phyloP scores from a whole-genome alignment of 805 yeast species.

The Jamesozyma gamospora region DNA sequence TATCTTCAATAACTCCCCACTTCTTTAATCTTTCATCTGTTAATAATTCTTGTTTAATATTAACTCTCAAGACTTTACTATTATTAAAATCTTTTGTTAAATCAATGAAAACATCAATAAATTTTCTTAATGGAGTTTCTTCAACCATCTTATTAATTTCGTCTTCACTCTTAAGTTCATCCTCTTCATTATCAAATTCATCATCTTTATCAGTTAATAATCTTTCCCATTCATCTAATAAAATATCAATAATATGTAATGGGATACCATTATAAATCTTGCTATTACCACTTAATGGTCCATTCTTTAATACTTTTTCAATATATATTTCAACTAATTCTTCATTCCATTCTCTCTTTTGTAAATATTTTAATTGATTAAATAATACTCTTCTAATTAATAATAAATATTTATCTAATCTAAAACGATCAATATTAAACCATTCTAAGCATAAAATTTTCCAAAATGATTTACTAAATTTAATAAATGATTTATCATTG shows the following conservation, averaged over 20 bases:
- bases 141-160: constrained; percentile 27
- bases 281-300: constrained; percentile 48
- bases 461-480: constrained; percentile 74
- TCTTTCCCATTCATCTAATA: constrained; percentile 72
- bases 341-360: constrained; percentile 44
- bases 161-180: constrained; percentile 32
- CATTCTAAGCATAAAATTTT: constrained; percentile 67
- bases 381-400: constrained; percentile 68
- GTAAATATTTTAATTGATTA: constrained; percentile 51
- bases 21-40: constrained; percentile 49
- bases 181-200: constrained; percentile 39
- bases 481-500: constrained; percentile 32
- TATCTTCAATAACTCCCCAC: constrained; percentile 45
- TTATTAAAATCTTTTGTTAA: constrained; percentile 39
- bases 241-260: constrained; percentile 75
- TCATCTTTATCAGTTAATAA: constrained; percentile 43
- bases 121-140: constrained; percentile 41
- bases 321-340: constrained; percentile 38
- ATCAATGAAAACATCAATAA: constrained; percentile 52
- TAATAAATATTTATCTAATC: constrained; percentile 79
- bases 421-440: constrained; percentile 69
- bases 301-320: constrained; percentile 32
- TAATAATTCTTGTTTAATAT: constrained; percentile 56
- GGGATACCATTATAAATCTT: constrained; percentile 67
- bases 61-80: constrained; percentile 55